Evolutionary conservation across 345 rosid genomes (phyloP).

Genomic region (Pugionium dolabratum): DNA sequence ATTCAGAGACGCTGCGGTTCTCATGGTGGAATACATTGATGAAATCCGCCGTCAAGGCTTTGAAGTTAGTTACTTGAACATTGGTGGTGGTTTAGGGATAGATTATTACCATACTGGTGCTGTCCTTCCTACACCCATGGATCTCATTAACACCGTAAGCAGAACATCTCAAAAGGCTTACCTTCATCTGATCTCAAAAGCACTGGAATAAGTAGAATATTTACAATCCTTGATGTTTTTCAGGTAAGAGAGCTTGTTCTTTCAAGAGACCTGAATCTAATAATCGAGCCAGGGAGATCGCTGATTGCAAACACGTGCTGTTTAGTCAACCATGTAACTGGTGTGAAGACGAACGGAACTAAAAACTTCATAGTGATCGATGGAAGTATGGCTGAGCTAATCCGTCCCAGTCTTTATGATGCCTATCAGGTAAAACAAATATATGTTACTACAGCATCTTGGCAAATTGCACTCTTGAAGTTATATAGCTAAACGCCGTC

Average conservation of each 20-base stretch:
- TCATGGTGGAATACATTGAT: conserved; percentile 88
- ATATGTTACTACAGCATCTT: not conserved
- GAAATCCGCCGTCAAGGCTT: conserved; percentile 89
- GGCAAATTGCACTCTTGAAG: not conserved
- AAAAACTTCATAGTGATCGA: conserved; percentile 89
- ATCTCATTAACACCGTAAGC: conserved; percentile 88
- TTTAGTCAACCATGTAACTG: conserved; percentile 85
- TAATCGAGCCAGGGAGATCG: conserved; percentile 97
- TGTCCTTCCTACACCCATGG: conserved; percentile 87
- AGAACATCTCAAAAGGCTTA: conserved; percentile 21
- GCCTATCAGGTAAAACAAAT: conserved; percentile 80
- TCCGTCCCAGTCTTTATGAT: conserved; percentile 96
- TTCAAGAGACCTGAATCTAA: conserved; percentile 74
- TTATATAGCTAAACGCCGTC: conserved; percentile 22
- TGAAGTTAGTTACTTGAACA: conserved; percentile 80
- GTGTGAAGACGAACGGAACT: conserved; percentile 94
- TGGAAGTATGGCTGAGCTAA: conserved; percentile 99
- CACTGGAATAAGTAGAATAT: not conserved
- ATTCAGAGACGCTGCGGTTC: conserved; percentile 88
- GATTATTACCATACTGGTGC: conserved; percentile 89
- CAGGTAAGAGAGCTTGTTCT: conserved; percentile 88
- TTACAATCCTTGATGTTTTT: conserved; percentile 16
- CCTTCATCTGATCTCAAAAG: conserved; percentile 10
- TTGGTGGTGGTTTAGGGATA: conserved; percentile 98
- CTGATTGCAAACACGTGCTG: conserved; percentile 96